Percentiles rank a stretch among this genome's conserved stretches.
Conservation (phyloP, 1,284 basidiomycete species). For the Vanrija humicola region DNA sequence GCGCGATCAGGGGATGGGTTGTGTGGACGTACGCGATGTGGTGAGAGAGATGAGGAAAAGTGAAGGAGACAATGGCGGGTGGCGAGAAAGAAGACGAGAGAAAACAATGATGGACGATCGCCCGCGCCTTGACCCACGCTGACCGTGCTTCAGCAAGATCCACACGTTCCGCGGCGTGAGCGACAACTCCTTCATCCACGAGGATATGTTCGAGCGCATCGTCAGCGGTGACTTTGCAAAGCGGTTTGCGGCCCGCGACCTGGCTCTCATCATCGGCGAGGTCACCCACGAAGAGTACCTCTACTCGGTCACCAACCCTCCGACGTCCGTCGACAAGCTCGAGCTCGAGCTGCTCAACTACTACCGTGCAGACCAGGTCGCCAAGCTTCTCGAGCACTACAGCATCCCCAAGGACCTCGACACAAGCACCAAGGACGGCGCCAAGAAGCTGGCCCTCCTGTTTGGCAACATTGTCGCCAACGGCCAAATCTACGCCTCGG, state of each 20-base stretch:
- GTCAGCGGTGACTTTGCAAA: constrained; percentile 18
- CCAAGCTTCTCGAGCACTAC: constrained; percentile 11
- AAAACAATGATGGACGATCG: no score
- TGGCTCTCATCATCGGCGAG: constrained; percentile 27
- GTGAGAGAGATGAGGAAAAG: no score
- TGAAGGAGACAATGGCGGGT: no score
- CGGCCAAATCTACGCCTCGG: constrained; percentile 23
- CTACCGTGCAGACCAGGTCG: constrained; percentile 16
- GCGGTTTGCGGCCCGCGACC: constrained; percentile 16
- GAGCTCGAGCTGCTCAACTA: constrained; percentile 23
- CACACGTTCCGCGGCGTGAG: constrained; percentile 28
- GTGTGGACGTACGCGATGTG: no score
- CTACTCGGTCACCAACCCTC: constrained; percentile 26
- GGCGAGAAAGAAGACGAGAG: no score
- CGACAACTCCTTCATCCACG: constrained; percentile 25
- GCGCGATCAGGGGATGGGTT: no score
- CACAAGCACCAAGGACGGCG: constrained; percentile 4
- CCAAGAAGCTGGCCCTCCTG: constrained; percentile 13
- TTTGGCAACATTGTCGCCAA: constrained; percentile 25
- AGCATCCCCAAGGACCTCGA: neutral
- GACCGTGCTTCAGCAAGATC: constrained; percentile 8
- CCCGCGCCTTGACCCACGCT: neutral
- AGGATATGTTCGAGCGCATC: constrained; percentile 10
- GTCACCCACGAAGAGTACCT: constrained; percentile 23
- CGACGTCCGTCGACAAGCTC: constrained; percentile 10